Base-by-base conservation (phyloP, 2,329 filamentous ascomycete genomes). In the Fusarium denticulatum region DNA sequence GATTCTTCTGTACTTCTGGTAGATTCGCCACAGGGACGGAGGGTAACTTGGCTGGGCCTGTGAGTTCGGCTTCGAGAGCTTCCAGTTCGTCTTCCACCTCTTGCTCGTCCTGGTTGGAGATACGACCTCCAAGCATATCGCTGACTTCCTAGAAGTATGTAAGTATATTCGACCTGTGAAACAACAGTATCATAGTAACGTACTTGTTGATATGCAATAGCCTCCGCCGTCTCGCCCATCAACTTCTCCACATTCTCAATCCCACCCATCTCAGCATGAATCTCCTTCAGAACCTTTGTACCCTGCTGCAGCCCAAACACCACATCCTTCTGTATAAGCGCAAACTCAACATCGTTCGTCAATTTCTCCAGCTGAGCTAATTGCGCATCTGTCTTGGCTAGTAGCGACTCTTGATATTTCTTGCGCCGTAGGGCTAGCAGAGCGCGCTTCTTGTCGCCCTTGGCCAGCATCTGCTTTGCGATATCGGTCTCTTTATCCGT, bases 1-100 rank as follows among this genome's bases (percentile, higher is more conserved):
- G 68, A 26, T 76, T 69, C 32, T 71, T 63, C 30, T 79, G 67
- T 13, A 65, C 60, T 55, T 77, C 63, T 50, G 82, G 81, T 11
- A 85, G 76, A 61, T 80, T 78, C 37, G 79, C 83, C 49, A 70
- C 73, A 9, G 81, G 81, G 8, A 82, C 81, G 2, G 73, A 75
- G 8, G 81, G 81, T 16, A 83, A 72, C 12, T 76, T 74, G 55
- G 61, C 58, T 26, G 75, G 64, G 3, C 73, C 76, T 13, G 76
- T 58, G 36, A 84, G 65, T 61, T 84, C 82, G 69, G 82, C 80
- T 81, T 95, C 93, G 73, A 99, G 87, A 3, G 91, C 92, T 62
- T 93, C 94, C 59, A 99, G 86, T 84, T 99, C 96, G 79, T 98
- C 95, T 81, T 99, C 96, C 39, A 99, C 96, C 79, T 98, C 96